Conservation (phyloP, 1,284 basidiomycete species). For the Stereum hirsutum region DNA sequence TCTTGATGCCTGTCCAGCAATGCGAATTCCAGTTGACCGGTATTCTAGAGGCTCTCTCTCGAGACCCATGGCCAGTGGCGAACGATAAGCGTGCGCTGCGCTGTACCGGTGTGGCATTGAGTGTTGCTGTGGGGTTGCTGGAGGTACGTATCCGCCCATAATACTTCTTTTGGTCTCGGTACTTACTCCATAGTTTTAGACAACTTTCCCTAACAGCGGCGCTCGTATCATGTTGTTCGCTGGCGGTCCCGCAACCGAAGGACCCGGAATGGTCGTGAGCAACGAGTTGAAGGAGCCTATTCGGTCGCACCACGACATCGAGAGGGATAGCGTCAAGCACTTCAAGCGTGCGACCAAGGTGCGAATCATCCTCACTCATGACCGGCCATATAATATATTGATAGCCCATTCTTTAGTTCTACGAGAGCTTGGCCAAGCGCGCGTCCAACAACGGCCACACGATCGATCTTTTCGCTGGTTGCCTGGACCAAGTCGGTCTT, state of each 20-base stretch:
- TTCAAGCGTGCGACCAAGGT: conserved; percentile 97
- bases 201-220: conserved; percentile 93
- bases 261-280: conserved; percentile 94
- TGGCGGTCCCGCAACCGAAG: conserved; percentile 95
- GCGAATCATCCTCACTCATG: conserved; percentile 12
- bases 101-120: conserved; percentile 92
- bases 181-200: conserved; percentile 28
- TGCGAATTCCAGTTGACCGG: conserved; percentile 96
- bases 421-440: conserved; percentile 91
- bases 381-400: background rate
- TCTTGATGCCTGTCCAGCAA: conserved; percentile 89
- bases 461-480: conserved; percentile 94
- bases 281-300: conserved; percentile 97
- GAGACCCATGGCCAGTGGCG: conserved; percentile 97
- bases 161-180: background rate
- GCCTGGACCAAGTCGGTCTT: conserved; percentile 95
- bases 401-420: conserved; percentile 54
- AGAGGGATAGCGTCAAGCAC: conserved; percentile 94
- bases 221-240: conserved; percentile 95
- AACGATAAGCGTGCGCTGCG: conserved; percentile 93
- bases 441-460: conserved; percentile 93
- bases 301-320: conserved; percentile 98
- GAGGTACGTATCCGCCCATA: conserved; percentile 44
- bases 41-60: conserved; percentile 82
- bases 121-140: conserved; percentile 90